A percentile compares a stretch with the other conserved stretches of the same genome.
These are phyloP conservation scores for Claviceps citrina DNA, from an alignment of 2,329 filamentous ascomycete genomes.

Conservation along the genomic window DNA sequence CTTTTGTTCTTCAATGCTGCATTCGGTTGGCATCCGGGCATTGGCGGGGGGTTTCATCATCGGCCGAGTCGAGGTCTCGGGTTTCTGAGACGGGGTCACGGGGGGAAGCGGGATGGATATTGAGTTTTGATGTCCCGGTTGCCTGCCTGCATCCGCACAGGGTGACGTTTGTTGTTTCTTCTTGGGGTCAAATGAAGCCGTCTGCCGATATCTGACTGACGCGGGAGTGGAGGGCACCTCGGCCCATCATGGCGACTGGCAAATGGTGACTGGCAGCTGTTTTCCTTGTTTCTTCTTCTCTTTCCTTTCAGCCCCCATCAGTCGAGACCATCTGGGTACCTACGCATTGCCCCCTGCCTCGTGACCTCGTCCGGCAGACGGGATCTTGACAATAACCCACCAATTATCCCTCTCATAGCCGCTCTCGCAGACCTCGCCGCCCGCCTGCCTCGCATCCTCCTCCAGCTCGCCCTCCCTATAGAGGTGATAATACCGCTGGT, in stretches of 20 bases:
- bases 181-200: too few species aligned
- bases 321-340: too few species aligned
- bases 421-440: slow-evolving; percentile 58
- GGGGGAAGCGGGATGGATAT: too few species aligned
- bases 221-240: too few species aligned
- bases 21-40: background rate
- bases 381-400: slow-evolving; percentile 57
- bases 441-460: slow-evolving; percentile 56
- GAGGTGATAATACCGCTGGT: slow-evolving; percentile 86
- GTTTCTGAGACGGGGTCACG: too few species aligned
- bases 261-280: too few species aligned
- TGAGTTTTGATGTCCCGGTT: background rate
- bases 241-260: too few species aligned
- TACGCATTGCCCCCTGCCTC: too few species aligned
- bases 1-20: too few species aligned
- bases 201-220: too few species aligned
- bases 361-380: too few species aligned
- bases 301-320: too few species aligned
- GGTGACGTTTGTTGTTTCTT: background rate
- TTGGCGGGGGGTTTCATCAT: background rate
- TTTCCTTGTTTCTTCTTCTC: slow-evolving; percentile 5
- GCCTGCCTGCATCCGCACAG: background rate
- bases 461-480: slow-evolving; percentile 81
- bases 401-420: slow-evolving; percentile 98
- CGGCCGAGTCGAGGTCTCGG: background rate